These are phyloP conservation scores for Solanum gandarillasii DNA, from an alignment of 257 asterid genomes.

Conservation along the genomic window DNA sequence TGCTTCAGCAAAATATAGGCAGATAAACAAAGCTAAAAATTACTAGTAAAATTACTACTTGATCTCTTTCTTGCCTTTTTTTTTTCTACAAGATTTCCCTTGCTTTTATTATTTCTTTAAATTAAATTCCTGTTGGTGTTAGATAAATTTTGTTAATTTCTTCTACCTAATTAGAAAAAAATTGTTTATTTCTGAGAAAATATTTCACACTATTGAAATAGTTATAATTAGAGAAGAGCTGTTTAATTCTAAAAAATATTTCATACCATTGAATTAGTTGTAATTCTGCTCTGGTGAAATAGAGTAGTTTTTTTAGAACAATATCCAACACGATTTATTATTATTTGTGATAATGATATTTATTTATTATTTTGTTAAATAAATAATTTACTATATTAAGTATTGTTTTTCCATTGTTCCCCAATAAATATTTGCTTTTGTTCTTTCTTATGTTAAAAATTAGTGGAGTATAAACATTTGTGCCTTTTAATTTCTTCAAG, in stretches of 20 bases:
- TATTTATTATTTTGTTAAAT: too few species aligned
- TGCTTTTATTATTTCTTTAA: not conserved
- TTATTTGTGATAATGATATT: not conserved
- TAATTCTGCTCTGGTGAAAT: not conserved
- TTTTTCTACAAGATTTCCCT: not conserved
- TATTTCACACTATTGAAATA: not conserved
- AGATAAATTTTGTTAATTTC: not conserved
- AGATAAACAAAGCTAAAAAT: not conserved
- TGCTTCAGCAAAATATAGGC: not conserved
- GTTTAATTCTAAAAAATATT: too few species aligned
- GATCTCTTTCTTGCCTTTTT: not conserved
- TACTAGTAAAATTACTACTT: too few species aligned
- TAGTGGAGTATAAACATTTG: not conserved
- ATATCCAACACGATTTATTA: not conserved
- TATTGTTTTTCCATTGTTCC: not conserved
- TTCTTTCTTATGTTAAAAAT: not conserved
- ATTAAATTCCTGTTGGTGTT: not conserved
- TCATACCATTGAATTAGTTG: not conserved
- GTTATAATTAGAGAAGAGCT: not conserved
- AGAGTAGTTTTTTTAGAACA: not conserved
- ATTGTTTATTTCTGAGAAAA: not conserved
- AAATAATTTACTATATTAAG: too few species aligned
- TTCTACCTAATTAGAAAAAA: not conserved
- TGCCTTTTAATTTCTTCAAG: not conserved
- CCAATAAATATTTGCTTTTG: not conserved